These are phyloP conservation scores for Penicillium sp. DNA, from an alignment of 2,329 filamentous ascomycete genomes.

Conservation along the genomic window DNA sequence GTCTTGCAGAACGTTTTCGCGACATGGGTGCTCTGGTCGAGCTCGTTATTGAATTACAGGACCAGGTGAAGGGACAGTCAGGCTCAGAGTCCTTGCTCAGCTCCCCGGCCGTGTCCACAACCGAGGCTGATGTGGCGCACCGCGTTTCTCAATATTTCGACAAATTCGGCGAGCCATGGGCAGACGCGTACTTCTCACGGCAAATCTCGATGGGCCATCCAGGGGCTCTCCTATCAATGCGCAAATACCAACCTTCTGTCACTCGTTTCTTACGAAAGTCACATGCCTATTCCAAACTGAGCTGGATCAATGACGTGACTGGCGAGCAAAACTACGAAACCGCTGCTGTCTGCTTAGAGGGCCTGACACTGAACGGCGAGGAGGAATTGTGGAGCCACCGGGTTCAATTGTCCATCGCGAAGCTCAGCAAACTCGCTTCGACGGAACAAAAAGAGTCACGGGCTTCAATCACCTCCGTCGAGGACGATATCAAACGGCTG, in stretches of 20 bases:
- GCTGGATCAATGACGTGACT: constrained; percentile 91
- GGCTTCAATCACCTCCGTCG: constrained; percentile 31
- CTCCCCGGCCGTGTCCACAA: constrained; percentile 13
- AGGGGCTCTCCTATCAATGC: constrained; percentile 62
- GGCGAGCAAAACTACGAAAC: constrained; percentile 67
- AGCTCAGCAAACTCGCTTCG: constrained; percentile 68
- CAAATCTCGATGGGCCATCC: constrained; percentile 64
- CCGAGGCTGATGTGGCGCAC: constrained; percentile 30
- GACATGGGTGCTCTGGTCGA: constrained; percentile 60
- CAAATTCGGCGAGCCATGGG: constrained; percentile 48
- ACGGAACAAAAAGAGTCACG: constrained; percentile 29
- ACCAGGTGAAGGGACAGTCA: constrained; percentile 29
- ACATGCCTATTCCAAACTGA: constrained; percentile 66
- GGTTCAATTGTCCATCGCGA: constrained; percentile 82
- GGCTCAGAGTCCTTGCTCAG: constrained; percentile 12
- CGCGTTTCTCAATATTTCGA: constrained; percentile 45
- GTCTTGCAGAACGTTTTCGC: constrained; percentile 55
- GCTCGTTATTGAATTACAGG: constrained; percentile 38
- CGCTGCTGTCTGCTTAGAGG: constrained; percentile 65
- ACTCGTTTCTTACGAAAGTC: constrained; percentile 72
- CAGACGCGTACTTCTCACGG: constrained; percentile 70
- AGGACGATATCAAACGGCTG: constrained; percentile 47
- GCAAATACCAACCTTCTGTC: constrained; percentile 63
- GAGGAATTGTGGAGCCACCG: constrained; percentile 87
- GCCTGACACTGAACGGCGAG: constrained; percentile 65